These are phyloP conservation scores for Gypsophila paniculata DNA, from an alignment of 179 eudicot genomes.

Conservation along the genomic window DNA sequence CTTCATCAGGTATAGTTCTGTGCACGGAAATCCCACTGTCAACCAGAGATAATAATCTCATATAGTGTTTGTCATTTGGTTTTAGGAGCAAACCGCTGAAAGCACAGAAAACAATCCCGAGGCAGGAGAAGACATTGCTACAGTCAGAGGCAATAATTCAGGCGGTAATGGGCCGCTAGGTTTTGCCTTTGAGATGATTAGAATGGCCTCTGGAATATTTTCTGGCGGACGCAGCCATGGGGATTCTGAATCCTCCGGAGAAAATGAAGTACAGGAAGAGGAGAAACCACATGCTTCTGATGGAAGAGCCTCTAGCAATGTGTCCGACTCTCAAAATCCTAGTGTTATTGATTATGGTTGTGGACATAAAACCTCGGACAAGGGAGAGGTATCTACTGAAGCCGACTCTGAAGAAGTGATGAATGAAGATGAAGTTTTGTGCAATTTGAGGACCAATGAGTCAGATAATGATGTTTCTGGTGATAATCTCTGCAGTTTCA, in stretches of 20 bases:
- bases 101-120: constrained; percentile 38
- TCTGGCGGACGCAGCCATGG: constrained; percentile 52
- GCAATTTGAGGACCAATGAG: constrained; percentile 32
- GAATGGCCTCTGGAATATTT: constrained; percentile 79
- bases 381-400: constrained; percentile 30
- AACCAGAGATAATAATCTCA: not conserved
- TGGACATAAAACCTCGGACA: constrained; percentile 26
- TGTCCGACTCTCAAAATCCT: constrained; percentile 40
- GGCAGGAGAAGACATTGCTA: constrained; percentile 35
- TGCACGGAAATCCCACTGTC: not conserved
- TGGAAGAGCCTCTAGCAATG: constrained; percentile 34
- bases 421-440: constrained; percentile 37
- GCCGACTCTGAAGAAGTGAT: constrained; percentile 30
- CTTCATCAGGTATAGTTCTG: not conserved
- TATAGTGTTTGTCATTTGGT: constrained; percentile 7
- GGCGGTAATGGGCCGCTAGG: constrained; percentile 68
- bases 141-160: constrained; percentile 40
- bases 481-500: constrained; percentile 45
- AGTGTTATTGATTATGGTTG: constrained; percentile 30
- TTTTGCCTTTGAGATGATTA: constrained; percentile 68
- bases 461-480: constrained; percentile 21
- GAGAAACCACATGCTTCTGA: constrained; percentile 26
- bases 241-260: constrained; percentile 38
- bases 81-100: constrained; percentile 46
- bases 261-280: constrained; percentile 34